Percentiles rank a stretch among this genome's conserved stretches.
phyloP scores from a whole-genome alignment of 768 basidiomycete genomes.

The Hericium alpestre region DNA sequence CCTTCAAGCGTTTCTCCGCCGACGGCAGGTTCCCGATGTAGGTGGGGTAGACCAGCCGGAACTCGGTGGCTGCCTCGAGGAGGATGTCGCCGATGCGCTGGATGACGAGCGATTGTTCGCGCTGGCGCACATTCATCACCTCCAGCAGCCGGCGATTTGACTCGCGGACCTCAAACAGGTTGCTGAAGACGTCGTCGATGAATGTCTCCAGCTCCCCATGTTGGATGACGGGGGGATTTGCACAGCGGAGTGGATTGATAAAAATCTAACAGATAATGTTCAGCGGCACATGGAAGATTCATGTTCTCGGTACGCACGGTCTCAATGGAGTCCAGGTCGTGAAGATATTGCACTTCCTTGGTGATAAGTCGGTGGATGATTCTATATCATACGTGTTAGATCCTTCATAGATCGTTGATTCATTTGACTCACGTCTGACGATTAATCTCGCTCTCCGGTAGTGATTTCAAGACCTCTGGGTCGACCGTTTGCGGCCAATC shows the following conservation, averaged over 20 bases:
- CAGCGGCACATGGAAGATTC: slow-evolving; percentile 33
- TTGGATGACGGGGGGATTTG: slow-evolving; percentile 45
- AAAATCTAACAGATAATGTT: slow-evolving; percentile 30
- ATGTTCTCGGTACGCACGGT: slow-evolving; percentile 29
- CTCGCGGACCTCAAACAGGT: slow-evolving; percentile 78
- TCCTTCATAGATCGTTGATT: background rate
- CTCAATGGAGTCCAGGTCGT: slow-evolving; percentile 80
- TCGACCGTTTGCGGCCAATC: slow-evolving; percentile 48
- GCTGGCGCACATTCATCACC: slow-evolving; percentile 74
- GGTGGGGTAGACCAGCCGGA: slow-evolving; percentile 74
- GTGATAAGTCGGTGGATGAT: slow-evolving; percentile 81
- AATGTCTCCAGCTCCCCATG: slow-evolving; percentile 62
- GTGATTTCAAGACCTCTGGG: slow-evolving; percentile 33
- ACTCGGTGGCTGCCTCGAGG: slow-evolving; percentile 77
- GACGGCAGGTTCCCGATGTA: slow-evolving; percentile 79
- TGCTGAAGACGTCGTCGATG: slow-evolving; percentile 83
- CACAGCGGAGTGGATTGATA: slow-evolving; percentile 42
- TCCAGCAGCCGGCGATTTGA: slow-evolving; percentile 78
- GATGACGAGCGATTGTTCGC: slow-evolving; percentile 76
- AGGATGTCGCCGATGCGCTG: slow-evolving; percentile 83
- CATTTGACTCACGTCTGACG: slow-evolving; percentile 52
- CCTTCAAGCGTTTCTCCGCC: slow-evolving; percentile 79
- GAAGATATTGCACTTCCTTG: slow-evolving; percentile 82
- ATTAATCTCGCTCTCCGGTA: slow-evolving; percentile 70
- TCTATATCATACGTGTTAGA: slow-evolving; percentile 18